phyloP scores from a whole-genome alignment of 2,329 filamentous ascomycete species.

The Sodiomyces alkalinus region DNA sequence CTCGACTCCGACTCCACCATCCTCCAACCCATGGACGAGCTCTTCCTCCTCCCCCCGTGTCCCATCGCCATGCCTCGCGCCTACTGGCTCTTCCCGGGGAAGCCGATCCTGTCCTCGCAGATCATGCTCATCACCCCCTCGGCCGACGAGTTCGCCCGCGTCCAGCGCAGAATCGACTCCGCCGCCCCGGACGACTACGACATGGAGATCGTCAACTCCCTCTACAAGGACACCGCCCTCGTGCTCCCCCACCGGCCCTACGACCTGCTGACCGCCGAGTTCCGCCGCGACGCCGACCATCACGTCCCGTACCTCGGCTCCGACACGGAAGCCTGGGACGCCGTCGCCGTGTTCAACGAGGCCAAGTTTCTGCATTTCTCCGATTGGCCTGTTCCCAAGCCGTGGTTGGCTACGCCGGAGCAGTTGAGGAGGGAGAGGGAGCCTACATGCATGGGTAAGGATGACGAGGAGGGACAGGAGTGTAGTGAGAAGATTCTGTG shows the following conservation, averaged over 20 bases:
- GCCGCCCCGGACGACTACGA: constrained; percentile 32
- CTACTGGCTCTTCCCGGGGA: constrained; percentile 48
- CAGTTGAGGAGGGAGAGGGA: constrained; percentile 2
- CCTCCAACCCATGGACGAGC: constrained; percentile 47
- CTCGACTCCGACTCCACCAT: constrained; percentile 46
- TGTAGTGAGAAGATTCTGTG: constrained; percentile 5
- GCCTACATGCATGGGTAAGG: constrained; percentile 2
- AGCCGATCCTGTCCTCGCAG: constrained; percentile 40
- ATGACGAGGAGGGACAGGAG: constrained; percentile 1
- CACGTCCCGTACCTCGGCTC: constrained; percentile 24
- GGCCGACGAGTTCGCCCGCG: constrained; percentile 27
- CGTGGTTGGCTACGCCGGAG: constrained; percentile 6
- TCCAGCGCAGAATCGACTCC: constrained; percentile 12
- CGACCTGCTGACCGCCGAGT: constrained; percentile 45
- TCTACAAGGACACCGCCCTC: constrained; percentile 41
- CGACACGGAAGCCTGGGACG: constrained; percentile 36
- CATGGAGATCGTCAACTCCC: constrained; percentile 52
- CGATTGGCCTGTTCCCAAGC: constrained; percentile 10
- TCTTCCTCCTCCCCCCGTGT: constrained; percentile 47
- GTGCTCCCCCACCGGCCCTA: constrained; percentile 50
- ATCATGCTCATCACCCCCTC: constrained; percentile 48
- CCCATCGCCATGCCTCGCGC: constrained; percentile 52
- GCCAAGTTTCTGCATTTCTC: constrained; percentile 38
- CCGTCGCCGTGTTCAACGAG: constrained; percentile 33
- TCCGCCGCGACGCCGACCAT: constrained; percentile 35